Evolutionary conservation across 2,329 filamentous ascomycete genomes (phyloP), one percentile per base, ranked within the genome.

Genomic region (Penicillium janthinellum): DNA sequence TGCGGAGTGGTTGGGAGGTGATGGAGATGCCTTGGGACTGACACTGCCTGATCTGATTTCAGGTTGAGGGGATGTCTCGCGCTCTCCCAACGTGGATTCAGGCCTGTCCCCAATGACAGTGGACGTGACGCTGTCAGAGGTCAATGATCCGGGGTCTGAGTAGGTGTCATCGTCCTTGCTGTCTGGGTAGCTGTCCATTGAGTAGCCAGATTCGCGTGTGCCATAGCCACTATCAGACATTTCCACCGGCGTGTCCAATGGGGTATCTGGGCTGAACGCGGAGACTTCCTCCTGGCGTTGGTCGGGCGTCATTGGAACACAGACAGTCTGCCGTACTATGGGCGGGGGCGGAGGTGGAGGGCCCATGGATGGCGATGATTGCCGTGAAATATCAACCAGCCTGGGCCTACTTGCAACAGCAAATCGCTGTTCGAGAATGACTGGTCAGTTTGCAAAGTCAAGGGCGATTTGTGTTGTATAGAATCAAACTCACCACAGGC

Each of bases 221-320:
- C 62, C 69, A 60, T 75, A 76, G 0, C 73, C 74, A 61, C 71
- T 75, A 34, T 76, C 74, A 4, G 71, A 71, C 57, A 73, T 69
- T 5, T 75, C 71, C 2, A 73, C 58, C 11, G 75, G 75, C 3
- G 75, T 77, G 8, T 75, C 72, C 2, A 74, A 59, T 7, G 75
- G 75, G 1, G 75, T 77, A 28, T 77, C 75, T 28, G 75, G 75
- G 38, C 75, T 77, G 52, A 77, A 77, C 1, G 73, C 75, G 7
- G 75, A 77, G 44, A 77, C 67, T 59, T 77, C 75, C 38, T 72
- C 69, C 53, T 72, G 68, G 6, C 66, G 64, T 28, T 72, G 70
- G 57, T 76, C 73, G 1, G 75, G 75, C 0, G 75, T 77, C 12
- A 70, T 73, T 4, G 75, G 75, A 17, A 74, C 55, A 15, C 66